A percentile compares a stretch with the other conserved stretches of the same genome.
These are phyloP conservation scores for Porodaedalea pini DNA, from an alignment of 1,284 basidiomycete species.

Conservation along the genomic window DNA sequence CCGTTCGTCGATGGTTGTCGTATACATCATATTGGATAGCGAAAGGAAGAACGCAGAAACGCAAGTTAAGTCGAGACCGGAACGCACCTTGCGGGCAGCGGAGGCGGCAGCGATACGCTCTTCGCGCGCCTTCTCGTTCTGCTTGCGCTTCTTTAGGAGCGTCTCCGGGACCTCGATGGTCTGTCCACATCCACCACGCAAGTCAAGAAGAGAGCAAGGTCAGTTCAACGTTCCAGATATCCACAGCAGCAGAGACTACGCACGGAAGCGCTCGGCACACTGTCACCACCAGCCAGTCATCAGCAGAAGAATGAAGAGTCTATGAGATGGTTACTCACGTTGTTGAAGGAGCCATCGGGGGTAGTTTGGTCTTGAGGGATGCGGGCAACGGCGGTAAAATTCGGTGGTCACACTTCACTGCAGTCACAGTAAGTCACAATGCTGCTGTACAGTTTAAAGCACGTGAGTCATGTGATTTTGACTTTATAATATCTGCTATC, in stretches of 20 bases:
- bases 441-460: constrained; percentile 3
- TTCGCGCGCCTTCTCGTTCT: constrained; percentile 96
- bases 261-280: constrained; percentile 70
- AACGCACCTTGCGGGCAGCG: constrained; percentile 89
- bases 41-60: constrained; percentile 22
- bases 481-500: too few species aligned
- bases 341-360: constrained; percentile 61
- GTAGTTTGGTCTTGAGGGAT: constrained; percentile 16
- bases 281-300: constrained; percentile 27
- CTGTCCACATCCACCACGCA: constrained; percentile 36
- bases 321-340: constrained; percentile 47
- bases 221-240: constrained; percentile 1
- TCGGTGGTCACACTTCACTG: not conserved
- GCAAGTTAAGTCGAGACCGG: constrained; percentile 4
- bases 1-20: constrained; percentile 61
- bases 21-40: constrained; percentile 73
- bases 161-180: constrained; percentile 96
- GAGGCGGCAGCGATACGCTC: constrained; percentile 86
- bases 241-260: constrained; percentile 30
- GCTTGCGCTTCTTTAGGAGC: constrained; percentile 98
- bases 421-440: not conserved
- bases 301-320: constrained; percentile 18
- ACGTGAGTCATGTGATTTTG: too few species aligned
- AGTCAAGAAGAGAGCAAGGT: constrained; percentile 10
- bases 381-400: not conserved